These are phyloP conservation scores for Globisporangium emineosum DNA, from an alignment of 352 stramenopile species.

Conservation along the genomic window DNA sequence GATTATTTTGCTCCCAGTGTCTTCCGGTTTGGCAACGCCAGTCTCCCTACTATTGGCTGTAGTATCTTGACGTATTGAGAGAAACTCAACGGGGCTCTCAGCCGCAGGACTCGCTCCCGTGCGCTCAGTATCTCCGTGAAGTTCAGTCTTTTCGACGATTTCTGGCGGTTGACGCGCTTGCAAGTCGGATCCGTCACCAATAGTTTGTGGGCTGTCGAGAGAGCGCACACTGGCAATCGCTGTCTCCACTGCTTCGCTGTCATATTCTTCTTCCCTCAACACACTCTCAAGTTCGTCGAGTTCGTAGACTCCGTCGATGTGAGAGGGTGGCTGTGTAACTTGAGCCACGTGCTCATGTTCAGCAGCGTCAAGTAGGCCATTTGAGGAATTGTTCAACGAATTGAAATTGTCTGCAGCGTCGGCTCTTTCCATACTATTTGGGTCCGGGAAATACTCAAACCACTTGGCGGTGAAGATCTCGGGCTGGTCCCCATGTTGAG, in stretches of 20 bases:
- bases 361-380: background rate
- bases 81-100: background rate
- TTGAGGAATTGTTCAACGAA: background rate
- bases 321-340: background rate
- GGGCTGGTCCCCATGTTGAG: background rate
- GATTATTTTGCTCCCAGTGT: too few relatives aligned
- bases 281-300: background rate
- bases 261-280: background rate
- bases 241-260: background rate
- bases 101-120: background rate
- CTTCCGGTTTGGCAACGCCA: too few relatives aligned
- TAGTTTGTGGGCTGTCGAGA: background rate
- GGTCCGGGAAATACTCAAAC: too few relatives aligned
- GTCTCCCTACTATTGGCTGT: background rate
- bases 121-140: background rate
- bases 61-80: background rate
- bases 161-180: background rate
- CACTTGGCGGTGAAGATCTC: too few relatives aligned
- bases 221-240: background rate
- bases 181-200: background rate
- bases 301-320: background rate
- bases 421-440: background rate
- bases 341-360: background rate
- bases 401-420: background rate
- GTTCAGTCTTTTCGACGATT: background rate